A percentile compares a stretch with the other conserved stretches of the same genome.
These are phyloP conservation scores for Ascocoryne sarcoides DNA, from an alignment of 2,329 filamentous ascomycete genomes.

Conservation along the genomic window DNA sequence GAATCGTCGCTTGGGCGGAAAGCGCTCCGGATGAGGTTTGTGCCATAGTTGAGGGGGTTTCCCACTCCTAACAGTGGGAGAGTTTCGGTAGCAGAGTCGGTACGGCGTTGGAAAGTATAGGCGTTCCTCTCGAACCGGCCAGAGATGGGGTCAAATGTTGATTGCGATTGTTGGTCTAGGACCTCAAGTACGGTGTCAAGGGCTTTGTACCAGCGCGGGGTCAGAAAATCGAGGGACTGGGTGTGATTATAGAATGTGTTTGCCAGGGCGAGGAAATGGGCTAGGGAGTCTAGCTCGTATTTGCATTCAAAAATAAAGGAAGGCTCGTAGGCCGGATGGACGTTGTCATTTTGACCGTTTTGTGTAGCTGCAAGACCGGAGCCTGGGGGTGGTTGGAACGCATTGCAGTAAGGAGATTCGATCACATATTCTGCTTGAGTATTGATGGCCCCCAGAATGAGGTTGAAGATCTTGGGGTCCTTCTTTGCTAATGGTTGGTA, in stretches of 20 bases:
- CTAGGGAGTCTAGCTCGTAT: conserved; percentile 93
- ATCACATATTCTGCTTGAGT: conserved; percentile 95
- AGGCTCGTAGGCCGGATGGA: conserved; percentile 81
- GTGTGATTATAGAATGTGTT: conserved; percentile 85
- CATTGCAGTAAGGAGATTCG: conserved; percentile 92
- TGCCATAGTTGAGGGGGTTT: conserved; percentile 81
- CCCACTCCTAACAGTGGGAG: conserved; percentile 73
- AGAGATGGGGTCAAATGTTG: conserved; percentile 67
- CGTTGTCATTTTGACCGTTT: conserved; percentile 75
- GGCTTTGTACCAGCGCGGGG: conserved; percentile 67
- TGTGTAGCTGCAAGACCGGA: conserved; percentile 62
- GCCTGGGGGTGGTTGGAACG: conserved; percentile 88
- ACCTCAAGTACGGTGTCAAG: conserved; percentile 66
- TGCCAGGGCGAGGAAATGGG: conserved; percentile 75
- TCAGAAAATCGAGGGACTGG: conserved; percentile 69
- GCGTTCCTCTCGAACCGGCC: conserved; percentile 59
- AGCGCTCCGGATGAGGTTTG: conserved; percentile 79
- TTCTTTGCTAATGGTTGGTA: conserved; percentile 81
- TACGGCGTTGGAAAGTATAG: conserved; percentile 81
- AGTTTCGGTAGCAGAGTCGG: conserved; percentile 80
- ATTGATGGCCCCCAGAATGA: conserved; percentile 90
- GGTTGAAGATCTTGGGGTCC: conserved; percentile 65
- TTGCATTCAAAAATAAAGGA: conserved; percentile 93
- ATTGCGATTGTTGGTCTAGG: conserved; percentile 66
- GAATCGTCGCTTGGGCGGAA: conserved; percentile 95